These are phyloP conservation scores for Eutypa lata DNA, from an alignment of 2,329 filamentous ascomycete genomes.

Conservation along the genomic window DNA sequence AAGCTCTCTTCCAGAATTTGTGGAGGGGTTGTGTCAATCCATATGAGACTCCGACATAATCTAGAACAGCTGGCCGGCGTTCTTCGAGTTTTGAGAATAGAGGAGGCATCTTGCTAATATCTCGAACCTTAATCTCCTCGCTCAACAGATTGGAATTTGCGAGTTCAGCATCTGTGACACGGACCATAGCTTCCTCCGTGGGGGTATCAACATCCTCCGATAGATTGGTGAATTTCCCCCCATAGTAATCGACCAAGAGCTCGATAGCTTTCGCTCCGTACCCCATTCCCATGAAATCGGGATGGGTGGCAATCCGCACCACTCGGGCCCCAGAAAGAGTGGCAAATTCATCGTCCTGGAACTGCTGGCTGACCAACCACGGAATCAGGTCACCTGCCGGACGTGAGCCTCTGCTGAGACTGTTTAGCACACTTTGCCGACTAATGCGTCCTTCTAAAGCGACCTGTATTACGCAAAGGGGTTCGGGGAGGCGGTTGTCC, in stretches of 20 bases:
- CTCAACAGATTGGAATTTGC: constrained; percentile 72
- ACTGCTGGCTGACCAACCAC: constrained; percentile 96
- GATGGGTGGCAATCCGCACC: constrained; percentile 93
- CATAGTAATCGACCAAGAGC: constrained; percentile 87
- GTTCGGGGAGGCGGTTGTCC: constrained; percentile 78
- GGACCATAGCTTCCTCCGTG: constrained; percentile 64
- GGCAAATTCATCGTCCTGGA: constrained; percentile 96
- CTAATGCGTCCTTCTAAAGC: constrained; percentile 94
- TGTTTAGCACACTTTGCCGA: constrained; percentile 85
- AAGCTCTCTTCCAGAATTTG: constrained; percentile 92
- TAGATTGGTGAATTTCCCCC: constrained; percentile 84
- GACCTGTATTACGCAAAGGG: constrained; percentile 91
- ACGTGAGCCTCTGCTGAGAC: constrained; percentile 81
- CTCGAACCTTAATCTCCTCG: constrained; percentile 85
- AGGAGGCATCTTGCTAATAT: constrained; percentile 88
- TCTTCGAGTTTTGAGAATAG: constrained; percentile 87
- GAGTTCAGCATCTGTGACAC: constrained; percentile 80
- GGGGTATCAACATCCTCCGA: constrained; percentile 64
- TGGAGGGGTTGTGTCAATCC: constrained; percentile 84
- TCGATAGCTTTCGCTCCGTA: constrained; percentile 88
- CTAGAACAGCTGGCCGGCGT: constrained; percentile 72
- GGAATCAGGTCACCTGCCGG: constrained; percentile 92
- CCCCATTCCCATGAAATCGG: constrained; percentile 88
- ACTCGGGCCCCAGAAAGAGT: constrained; percentile 87
- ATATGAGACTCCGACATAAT: constrained; percentile 95